These are phyloP conservation scores for Vaccinium macrocarpon DNA, from an alignment of 148 eudicot genomes.

Conservation along the genomic window DNA sequence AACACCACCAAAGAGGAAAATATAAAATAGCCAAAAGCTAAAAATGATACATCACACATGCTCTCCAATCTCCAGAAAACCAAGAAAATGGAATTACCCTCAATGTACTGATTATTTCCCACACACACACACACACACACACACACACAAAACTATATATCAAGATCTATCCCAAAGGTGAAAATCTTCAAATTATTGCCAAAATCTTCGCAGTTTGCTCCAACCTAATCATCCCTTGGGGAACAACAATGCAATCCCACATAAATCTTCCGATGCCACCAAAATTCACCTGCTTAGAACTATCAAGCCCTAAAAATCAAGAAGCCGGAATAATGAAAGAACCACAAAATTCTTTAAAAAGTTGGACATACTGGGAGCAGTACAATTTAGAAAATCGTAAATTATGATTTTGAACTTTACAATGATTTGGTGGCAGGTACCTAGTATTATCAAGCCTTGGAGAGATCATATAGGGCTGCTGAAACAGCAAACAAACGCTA, in stretches of 20 bases:
- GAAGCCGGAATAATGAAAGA: background rate
- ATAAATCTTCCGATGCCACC: background rate
- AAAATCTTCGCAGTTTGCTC: background rate
- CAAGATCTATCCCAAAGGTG: background rate
- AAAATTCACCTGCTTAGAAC: background rate
- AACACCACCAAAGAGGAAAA: background rate
- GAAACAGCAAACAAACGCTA: background rate
- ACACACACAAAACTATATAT: background rate
- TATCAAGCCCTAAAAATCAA: background rate
- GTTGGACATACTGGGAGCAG: background rate
- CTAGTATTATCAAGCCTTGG: too few species aligned
- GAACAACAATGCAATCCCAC: background rate
- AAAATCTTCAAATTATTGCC: background rate
- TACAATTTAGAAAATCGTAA: background rate
- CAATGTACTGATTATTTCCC: background rate
- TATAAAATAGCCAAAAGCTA: background rate
- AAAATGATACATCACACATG: background rate
- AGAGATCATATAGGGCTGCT: background rate
- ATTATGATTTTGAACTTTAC: background rate
- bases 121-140: too few species aligned
- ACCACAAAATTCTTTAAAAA: background rate
- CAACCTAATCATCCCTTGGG: background rate
- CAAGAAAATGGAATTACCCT: slow-evolving; percentile 1
- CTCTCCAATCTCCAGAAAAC: background rate
- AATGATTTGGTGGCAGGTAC: too few species aligned